These are phyloP conservation scores for Tillandsia fasciculata DNA, from an alignment of 176 grass and related monocot genomes.

Conservation along the genomic window DNA sequence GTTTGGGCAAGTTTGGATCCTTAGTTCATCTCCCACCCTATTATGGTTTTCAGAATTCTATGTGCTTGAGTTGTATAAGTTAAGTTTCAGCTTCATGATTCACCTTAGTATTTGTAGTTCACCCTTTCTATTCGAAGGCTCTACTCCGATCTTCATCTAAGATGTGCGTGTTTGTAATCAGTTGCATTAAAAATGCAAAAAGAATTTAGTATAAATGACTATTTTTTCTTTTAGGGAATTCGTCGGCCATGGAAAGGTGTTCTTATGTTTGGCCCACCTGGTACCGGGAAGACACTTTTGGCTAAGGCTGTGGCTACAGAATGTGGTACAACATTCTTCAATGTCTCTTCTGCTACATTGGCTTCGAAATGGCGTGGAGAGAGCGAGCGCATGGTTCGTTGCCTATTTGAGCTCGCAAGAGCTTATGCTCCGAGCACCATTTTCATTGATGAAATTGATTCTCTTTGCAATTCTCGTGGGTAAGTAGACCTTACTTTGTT, in stretches of 20 bases:
- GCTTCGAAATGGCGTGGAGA: constrained; percentile 98
- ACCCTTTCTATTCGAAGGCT: neutral
- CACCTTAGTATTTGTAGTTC: neutral
- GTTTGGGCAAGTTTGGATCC: neutral
- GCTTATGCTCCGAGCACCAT: constrained; percentile 94
- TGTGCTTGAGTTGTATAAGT: neutral
- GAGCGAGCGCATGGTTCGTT: constrained; percentile 93
- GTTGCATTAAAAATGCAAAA: constrained; percentile 13
- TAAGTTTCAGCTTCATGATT: neutral
- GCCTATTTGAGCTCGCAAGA: constrained; percentile 91
- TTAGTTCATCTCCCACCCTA: neutral
- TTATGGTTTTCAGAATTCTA: neutral
- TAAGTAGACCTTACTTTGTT: constrained; percentile 34
- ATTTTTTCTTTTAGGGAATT: constrained; percentile 63
- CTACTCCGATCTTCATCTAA: neutral
- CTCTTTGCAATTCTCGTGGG: constrained; percentile 88
- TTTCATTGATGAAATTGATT: constrained; percentile 98
- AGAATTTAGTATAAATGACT: neutral
- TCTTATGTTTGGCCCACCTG: constrained; percentile 98
- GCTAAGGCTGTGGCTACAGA: constrained; percentile 99
- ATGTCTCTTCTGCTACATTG: constrained; percentile 96
- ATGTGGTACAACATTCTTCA: constrained; percentile 98
- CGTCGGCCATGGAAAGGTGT: constrained; percentile 98
- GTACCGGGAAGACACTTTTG: constrained; percentile 94
- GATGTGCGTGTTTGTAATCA: neutral